These are phyloP conservation scores for Leishmania lainsoni DNA, from an alignment of 208 protist genomes.

Conservation along the genomic window DNA sequence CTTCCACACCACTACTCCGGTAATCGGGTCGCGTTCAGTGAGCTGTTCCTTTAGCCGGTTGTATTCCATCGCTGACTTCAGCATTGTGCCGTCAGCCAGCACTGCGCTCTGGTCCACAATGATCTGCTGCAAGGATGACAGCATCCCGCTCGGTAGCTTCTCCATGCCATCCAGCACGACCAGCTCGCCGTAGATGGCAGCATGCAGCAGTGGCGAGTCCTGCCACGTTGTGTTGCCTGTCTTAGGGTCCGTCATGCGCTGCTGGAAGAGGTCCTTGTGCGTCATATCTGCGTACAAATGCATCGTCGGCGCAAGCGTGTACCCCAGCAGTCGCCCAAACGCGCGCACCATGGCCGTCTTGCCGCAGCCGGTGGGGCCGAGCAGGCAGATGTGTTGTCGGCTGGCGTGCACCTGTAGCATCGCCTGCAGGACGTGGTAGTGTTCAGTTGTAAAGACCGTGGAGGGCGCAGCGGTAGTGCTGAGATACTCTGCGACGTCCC, in stretches of 20 bases:
- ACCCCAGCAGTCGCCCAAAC: slow-evolving; percentile 79
- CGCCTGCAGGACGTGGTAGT: slow-evolving; percentile 69
- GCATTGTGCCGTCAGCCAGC: slow-evolving; percentile 86
- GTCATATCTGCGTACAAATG: slow-evolving; percentile 95
- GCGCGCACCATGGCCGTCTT: slow-evolving; percentile 85
- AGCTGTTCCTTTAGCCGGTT: slow-evolving; percentile 61
- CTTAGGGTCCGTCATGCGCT: slow-evolving; percentile 77
- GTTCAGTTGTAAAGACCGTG: slow-evolving; percentile 61
- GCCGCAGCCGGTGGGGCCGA: slow-evolving; percentile 89
- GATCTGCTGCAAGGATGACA: slow-evolving; percentile 81
- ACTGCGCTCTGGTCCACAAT: slow-evolving; percentile 78
- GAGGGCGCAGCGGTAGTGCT: slow-evolving; percentile 28
- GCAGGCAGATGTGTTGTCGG: slow-evolving; percentile 79
- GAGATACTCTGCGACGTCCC: slow-evolving; percentile 22
- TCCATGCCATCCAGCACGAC: slow-evolving; percentile 94
- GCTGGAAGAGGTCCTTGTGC: slow-evolving; percentile 93
- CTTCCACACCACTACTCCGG: slow-evolving; percentile 16
- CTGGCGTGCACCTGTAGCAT: slow-evolving; percentile 79
- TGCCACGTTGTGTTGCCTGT: slow-evolving; percentile 92
- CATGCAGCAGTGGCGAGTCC: slow-evolving; percentile 81
- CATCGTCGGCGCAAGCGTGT: slow-evolving; percentile 61
- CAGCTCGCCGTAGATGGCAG: slow-evolving; percentile 82
- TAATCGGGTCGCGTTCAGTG: slow-evolving; percentile 13
- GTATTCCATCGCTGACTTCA: slow-evolving; percentile 69
- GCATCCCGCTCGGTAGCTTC: slow-evolving; percentile 75